Base-by-base conservation (phyloP, 768 basidiomycete species). In the Porpolomopsis calyptriformis region DNA sequence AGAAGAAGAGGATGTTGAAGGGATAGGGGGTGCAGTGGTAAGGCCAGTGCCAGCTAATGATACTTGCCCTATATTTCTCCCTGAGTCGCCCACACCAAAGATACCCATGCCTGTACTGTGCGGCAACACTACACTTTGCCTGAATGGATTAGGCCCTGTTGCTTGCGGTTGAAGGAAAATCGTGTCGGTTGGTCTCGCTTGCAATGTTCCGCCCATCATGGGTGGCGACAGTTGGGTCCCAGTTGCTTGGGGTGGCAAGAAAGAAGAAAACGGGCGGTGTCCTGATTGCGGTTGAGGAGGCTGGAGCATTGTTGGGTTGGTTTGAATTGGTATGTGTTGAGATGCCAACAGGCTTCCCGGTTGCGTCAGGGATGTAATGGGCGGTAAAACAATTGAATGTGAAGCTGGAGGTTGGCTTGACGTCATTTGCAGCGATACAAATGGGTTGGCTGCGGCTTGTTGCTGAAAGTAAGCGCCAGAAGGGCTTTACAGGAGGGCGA, bases 141-240 rank as follows among this genome's bases (percentile, higher is more conserved):
- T 71, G 71, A 93, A 93, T 7, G 88, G 89, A 62, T 91, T 92
- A 35, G 69, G 64, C 16, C 80, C 83, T 7, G 81, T 85, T 12
- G 67, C 57, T 53, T 82, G 77, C 14, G 80, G 72, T 56, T 72
- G 76, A 42, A 73, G 55, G 50, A 61, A 59, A n/a, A 54, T 56
- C 3, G 57, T 57, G 40, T 61, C 62, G 12, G 53, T 49, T 27
- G 64, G 64, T 43, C 67, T 67, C 45, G 64, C 48, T 39, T 43
- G 48, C 19, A 7, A 49, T 38, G 78, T 49, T 65, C 80, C 73
- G 18, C 66, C 60, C 10, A 64, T 59, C 31, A 23, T 14, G 33
- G 33, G 18, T 9, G 8, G 25, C n/a, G 46, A 53, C 25, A 56
- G 57, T 19, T 55, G 50, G 35, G 69, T 55, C 24, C 70, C 69